Conservation (phyloP, 2,329 filamentous ascomycete species). For the Scleromitrula shiraiana region DNA sequence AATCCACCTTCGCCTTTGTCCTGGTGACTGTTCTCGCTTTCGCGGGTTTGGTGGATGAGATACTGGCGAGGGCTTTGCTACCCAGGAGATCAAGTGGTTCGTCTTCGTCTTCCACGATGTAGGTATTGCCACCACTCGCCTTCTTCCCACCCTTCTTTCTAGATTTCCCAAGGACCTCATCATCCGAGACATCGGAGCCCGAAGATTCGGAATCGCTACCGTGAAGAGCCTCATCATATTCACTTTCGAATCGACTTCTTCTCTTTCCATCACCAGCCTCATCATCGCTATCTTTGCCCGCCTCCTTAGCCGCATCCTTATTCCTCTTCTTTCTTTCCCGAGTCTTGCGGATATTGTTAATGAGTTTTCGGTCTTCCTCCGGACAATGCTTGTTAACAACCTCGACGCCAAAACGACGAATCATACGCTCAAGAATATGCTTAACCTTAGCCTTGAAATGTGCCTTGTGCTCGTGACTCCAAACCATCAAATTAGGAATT, state of each 20-base stretch:
- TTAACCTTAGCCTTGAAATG: constrained; percentile 97
- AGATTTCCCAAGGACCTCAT: constrained; percentile 42
- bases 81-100: constrained; percentile 93
- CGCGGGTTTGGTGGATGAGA: constrained; percentile 80
- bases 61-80: constrained; percentile 80
- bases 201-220: constrained; percentile 44
- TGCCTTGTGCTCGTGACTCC: constrained; percentile 97
- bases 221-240: constrained; percentile 94
- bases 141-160: constrained; percentile 43
- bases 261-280: constrained; percentile 39
- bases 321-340: constrained; percentile 86
- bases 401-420: constrained; percentile 81
- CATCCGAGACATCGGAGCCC: constrained; percentile 55
- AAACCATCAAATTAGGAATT: constrained; percentile 85
- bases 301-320: constrained; percentile 61
- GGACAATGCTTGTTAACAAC: constrained; percentile 73
- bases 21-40: constrained; percentile 45
- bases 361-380: constrained; percentile 79
- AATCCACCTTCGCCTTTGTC: constrained; percentile 58
- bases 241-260: constrained; percentile 71
- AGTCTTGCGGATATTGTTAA: constrained; percentile 91
- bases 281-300: constrained; percentile 48
- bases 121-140: constrained; percentile 52
- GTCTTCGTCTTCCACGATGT: constrained; percentile 90
- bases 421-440: constrained; percentile 92